These are phyloP conservation scores for Suillus clintonianus DNA, from an alignment of 768 basidiomycete genomes.

Conservation along the genomic window DNA sequence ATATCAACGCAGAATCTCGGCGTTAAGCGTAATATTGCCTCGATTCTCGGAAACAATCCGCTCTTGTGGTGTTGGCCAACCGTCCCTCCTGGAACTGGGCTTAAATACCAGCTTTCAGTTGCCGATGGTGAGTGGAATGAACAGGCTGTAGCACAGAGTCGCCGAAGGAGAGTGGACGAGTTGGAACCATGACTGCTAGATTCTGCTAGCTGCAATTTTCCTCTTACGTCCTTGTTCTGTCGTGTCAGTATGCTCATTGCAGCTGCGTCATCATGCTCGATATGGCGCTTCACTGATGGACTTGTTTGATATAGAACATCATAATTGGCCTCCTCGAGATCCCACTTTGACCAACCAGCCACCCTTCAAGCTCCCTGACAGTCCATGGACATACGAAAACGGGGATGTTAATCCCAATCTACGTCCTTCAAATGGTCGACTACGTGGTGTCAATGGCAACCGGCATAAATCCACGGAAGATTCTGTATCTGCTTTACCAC, in stretches of 20 bases:
- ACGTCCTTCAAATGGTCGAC: conserved; percentile 55
- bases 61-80: conserved; percentile 87
- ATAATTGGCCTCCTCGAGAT: conserved; percentile 77
- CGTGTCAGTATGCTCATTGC: neutral
- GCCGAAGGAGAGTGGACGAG: conserved; percentile 9
- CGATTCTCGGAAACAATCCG: conserved; percentile 75
- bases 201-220: conserved; percentile 6
- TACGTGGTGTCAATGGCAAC: conserved; percentile 29
- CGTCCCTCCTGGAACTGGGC: conserved; percentile 64
- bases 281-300: conserved; percentile 31
- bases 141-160: conserved; percentile 29
- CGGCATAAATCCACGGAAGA: conserved; percentile 27
- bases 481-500: conserved; percentile 55
- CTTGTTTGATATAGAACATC: conserved; percentile 24
- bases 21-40: conserved; percentile 64
- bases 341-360: conserved; percentile 41
- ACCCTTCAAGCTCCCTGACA: conserved; percentile 51
- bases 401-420: conserved; percentile 76
- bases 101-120: conserved; percentile 72
- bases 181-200: conserved; percentile 1
- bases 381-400: conserved; percentile 88
- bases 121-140: conserved; percentile 76
- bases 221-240: conserved; percentile 6
- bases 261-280: conserved; percentile 10
- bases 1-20: conserved; percentile 71